These are phyloP conservation scores for Nitzschia inconspicua DNA, from an alignment of 108 stramenopile species.

Conservation along the genomic window DNA sequence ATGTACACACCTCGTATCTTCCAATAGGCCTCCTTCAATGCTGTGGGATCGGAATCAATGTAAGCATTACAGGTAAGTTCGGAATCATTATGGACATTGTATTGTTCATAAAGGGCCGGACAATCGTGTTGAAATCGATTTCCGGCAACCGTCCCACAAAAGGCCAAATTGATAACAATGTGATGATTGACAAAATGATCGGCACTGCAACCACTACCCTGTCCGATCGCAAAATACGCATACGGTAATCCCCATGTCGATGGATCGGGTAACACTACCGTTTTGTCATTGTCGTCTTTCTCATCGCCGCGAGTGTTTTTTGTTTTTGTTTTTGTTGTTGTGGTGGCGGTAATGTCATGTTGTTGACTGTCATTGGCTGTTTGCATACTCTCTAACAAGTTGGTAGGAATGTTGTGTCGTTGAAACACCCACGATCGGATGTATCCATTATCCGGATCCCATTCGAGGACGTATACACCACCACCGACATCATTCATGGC, in stretches of 20 bases:
- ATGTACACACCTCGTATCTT: constrained; percentile 82
- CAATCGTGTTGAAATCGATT: constrained; percentile 78
- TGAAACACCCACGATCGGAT: constrained; percentile 87
- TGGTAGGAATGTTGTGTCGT: constrained; percentile 41
- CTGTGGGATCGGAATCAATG: constrained; percentile 60
- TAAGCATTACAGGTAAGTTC: constrained; percentile 65
- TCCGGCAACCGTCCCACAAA: constrained; percentile 84
- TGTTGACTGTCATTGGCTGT: too few relatives aligned
- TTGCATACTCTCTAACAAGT: too few relatives aligned
- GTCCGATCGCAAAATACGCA: constrained; percentile 82
- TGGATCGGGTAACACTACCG: constrained; percentile 51
- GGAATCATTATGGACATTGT: constrained; percentile 43
- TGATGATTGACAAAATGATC: constrained; percentile 84
- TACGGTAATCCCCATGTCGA: constrained; percentile 73
- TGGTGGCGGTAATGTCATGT: constrained; percentile 5
- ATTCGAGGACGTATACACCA: constrained; percentile 81
- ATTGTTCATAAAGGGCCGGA: constrained; percentile 40
- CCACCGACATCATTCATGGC: constrained; percentile 78
- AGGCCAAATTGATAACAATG: constrained; percentile 79
- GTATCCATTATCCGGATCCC: constrained; percentile 66
- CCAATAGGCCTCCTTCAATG: constrained; percentile 71
- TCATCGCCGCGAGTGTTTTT: constrained; percentile 25
- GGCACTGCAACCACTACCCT: constrained; percentile 59
- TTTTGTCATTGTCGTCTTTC: constrained; percentile 24
- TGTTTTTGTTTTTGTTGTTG: too few relatives aligned